Evolutionary conservation across 208 protist species (phyloP).

Genomic region (Tritrichomonas foetus): DNA sequence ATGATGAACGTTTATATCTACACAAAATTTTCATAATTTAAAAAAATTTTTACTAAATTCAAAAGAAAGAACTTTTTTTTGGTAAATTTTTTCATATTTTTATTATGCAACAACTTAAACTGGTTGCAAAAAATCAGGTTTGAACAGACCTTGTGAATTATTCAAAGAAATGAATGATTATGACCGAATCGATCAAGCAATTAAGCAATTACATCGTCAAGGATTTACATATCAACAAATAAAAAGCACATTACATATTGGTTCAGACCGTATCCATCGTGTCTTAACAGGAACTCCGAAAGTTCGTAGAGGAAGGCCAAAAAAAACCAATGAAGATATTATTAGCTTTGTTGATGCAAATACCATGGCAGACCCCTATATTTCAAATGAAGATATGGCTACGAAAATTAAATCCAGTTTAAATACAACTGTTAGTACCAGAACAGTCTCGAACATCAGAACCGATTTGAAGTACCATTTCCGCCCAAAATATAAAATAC

Average conservation of each 20-base stretch:
- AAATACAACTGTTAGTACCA: background rate
- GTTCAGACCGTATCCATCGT: background rate
- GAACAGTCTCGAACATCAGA: background rate
- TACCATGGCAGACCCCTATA: background rate
- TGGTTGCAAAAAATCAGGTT: too few species aligned
- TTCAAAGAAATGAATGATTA: too few species aligned
- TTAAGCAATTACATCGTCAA: background rate
- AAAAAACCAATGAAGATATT: background rate
- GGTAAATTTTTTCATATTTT: too few species aligned
- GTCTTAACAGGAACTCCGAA: background rate
- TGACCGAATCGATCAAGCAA: background rate
- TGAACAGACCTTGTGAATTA: too few species aligned
- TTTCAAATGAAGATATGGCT: background rate
- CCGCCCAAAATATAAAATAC: background rate
- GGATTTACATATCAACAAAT: background rate
- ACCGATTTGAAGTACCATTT: background rate
- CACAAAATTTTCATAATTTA: too few species aligned
- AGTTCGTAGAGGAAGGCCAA: background rate
- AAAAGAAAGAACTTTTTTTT: too few species aligned
- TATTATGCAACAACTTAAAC: too few species aligned
- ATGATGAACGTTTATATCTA: too few species aligned
- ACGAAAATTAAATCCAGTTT: background rate
- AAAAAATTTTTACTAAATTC: too few species aligned
- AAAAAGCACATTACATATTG: background rate
- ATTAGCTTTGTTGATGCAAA: background rate